A percentile compares a stretch with the other conserved stretches of the same genome.
Evolutionary conservation across 768 basidiomycete species (phyloP).

Genomic region (Agaricus subrufescens): DNA sequence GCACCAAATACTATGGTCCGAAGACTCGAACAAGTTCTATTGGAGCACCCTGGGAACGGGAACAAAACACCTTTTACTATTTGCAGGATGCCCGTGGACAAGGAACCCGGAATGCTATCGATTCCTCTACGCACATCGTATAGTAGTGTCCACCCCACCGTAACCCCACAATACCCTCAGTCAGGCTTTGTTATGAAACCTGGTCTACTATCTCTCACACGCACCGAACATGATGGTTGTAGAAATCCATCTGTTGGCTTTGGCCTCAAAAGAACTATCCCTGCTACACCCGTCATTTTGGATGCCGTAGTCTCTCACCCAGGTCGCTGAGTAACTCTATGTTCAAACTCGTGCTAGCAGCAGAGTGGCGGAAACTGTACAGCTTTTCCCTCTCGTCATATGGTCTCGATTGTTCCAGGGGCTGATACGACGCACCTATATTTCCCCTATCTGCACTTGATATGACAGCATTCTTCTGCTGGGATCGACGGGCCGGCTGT

Average conservation of each 20-base stretch:
- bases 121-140: constrained; percentile 17
- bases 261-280: constrained; percentile 22
- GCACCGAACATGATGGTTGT: constrained; percentile 29
- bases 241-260: too few relatives aligned
- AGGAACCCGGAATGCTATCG: constrained; percentile 59
- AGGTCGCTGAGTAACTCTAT: too few relatives aligned
- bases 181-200: constrained; percentile 34
- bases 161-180: too few relatives aligned
- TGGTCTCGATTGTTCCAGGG: constrained; percentile 57
- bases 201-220: constrained; percentile 71
- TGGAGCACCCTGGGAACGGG: constrained; percentile 61
- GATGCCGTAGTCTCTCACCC: constrained; percentile 41
- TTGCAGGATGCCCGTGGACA: constrained; percentile 68
- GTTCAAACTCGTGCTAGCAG: too few relatives aligned
- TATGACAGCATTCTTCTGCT: constrained; percentile 70
- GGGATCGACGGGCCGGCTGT: constrained; percentile 72
- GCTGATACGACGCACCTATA: constrained; percentile 73
- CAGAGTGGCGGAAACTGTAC: constrained; percentile 15
- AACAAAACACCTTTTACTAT: constrained; percentile 18
- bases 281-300: constrained; percentile 82
- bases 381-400: constrained; percentile 37
- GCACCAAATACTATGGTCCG: constrained; percentile 66
- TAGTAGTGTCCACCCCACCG: too few relatives aligned
- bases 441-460: constrained; percentile 76
- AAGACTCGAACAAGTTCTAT: constrained; percentile 70